Percentiles rank a stretch among this genome's conserved stretches.
These are phyloP conservation scores for Backusella westeae DNA, from an alignment of 192 early-diverging fungal genomes.

Conservation along the genomic window DNA sequence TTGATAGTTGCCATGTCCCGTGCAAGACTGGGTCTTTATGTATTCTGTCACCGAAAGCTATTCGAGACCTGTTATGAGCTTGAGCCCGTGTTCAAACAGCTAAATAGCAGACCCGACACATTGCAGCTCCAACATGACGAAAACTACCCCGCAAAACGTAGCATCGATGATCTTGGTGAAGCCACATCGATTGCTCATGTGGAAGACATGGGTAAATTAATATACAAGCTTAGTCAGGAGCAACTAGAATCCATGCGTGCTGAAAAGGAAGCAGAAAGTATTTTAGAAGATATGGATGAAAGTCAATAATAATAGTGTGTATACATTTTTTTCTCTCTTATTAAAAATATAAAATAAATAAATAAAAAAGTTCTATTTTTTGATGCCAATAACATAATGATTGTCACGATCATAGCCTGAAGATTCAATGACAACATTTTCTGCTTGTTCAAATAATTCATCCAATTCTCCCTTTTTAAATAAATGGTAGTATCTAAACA, in stretches of 20 bases:
- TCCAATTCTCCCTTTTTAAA: constrained; percentile 88
- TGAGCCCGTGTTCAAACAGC: constrained; percentile 57
- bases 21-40: constrained; percentile 90
- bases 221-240: constrained; percentile 64
- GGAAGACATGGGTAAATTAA: constrained; percentile 60
- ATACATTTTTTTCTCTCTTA: constrained; percentile 1
- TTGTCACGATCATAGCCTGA: constrained; percentile 96
- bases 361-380: neutral
- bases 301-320: neutral
- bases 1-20: constrained; percentile 93
- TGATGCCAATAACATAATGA: constrained; percentile 76
- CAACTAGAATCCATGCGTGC: constrained; percentile 43
- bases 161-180: constrained; percentile 35
- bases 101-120: constrained; percentile 65
- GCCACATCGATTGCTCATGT: constrained; percentile 45
- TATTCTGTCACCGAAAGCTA: constrained; percentile 75
- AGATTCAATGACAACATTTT: constrained; percentile 53
- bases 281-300: neutral
- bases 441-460: constrained; percentile 53
- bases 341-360: neutral
- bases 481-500: constrained; percentile 84
- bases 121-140: constrained; percentile 58
- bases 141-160: constrained; percentile 35
- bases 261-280: constrained; percentile 2
- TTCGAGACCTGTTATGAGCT: constrained; percentile 86